phyloP scores from a whole-genome alignment of 2,329 filamentous ascomycete genomes.

The Sporothrix mexicana region DNA sequence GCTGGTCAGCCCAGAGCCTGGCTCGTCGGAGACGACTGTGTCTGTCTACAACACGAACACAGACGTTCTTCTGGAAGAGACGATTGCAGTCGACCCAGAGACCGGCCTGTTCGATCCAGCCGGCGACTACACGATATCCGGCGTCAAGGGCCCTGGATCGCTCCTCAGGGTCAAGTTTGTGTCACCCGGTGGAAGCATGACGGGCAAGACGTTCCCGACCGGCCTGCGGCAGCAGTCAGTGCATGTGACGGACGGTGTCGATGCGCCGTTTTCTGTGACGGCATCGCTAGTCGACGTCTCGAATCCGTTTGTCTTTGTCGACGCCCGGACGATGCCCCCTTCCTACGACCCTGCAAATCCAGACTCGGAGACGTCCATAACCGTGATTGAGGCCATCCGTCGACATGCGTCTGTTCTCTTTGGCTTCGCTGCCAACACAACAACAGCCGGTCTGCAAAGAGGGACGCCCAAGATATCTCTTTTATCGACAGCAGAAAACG shows the following conservation, averaged over 20 bases:
- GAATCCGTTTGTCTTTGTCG: slow-evolving; percentile 56
- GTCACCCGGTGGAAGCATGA: slow-evolving; percentile 65
- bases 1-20: slow-evolving; percentile 43
- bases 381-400: slow-evolving; percentile 58
- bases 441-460: slow-evolving; percentile 43
- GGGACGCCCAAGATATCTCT: slow-evolving; percentile 63
- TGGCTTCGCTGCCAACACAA: slow-evolving; percentile 55
- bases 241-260: slow-evolving; percentile 46
- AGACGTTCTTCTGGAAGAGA: slow-evolving; percentile 59
- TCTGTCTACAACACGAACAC: slow-evolving; percentile 69
- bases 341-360: slow-evolving; percentile 49
- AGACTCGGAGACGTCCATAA: slow-evolving; percentile 42
- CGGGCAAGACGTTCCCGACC: slow-evolving; percentile 63
- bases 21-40: slow-evolving; percentile 41
- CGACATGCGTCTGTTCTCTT: slow-evolving; percentile 61
- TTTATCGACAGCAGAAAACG: slow-evolving; percentile 45
- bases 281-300: slow-evolving; percentile 47
- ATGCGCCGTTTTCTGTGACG: slow-evolving; percentile 42
- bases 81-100: slow-evolving; percentile 54
- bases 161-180: slow-evolving; percentile 64
- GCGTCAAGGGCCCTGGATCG: slow-evolving; percentile 60
- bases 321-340: slow-evolving; percentile 54
- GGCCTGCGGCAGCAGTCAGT: slow-evolving; percentile 56
- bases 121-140: slow-evolving; percentile 63
- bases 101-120: slow-evolving; percentile 53